Evolutionary conservation across 345 rosid genomes (phyloP), one percentile per base, ranked within the genome.

Genomic region (Rhodomyrtus tomentosa): DNA sequence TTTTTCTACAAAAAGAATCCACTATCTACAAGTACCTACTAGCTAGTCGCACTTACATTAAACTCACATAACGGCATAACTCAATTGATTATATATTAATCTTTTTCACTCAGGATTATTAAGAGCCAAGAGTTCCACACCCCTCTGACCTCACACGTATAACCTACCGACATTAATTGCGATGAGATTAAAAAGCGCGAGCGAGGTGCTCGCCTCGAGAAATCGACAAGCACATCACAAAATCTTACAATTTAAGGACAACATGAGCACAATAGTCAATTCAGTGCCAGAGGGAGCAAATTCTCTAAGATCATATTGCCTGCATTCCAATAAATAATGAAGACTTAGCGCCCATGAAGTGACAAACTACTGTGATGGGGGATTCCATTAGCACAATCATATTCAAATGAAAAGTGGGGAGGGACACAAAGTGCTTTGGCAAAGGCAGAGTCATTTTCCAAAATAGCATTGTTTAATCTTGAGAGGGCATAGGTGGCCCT

Each of bases 281-380:
- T 68, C 79, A 68, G 38, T 8, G 24, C 25, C 14, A 2, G 79
- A 68, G 45, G 36, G 10, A 9, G 45, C 45, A 36, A 36, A 36
- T 36, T 36, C 38, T 18, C 20, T 32, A 68, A 68, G 79, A 16
- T 50, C 55, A 50, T 18, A 7, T 81, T 49, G 12, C 55, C 55
- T 9, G 58, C 21, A 29, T 27, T 50, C 51, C 51, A 27, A 81
- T 51, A 36, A 22, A 68, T 36, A 36, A 68, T 68, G 83, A 27
- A 50, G 24, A 18, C 29, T 10, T 36, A 81, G 42, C 16, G n/a
- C 42, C 40, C 83, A 55, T 36, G 84, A 22, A 58, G 40, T 55
- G 62, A 82, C 84, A 82, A 82, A 82, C 74, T 82, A 55, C 51
- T 9, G 73, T 82, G 84, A 55, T 6, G n/a, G 32, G 84, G 84